These are phyloP conservation scores for Colletotrichum tabaci DNA, from an alignment of 2,329 filamentous ascomycete genomes.

Conservation along the genomic window DNA sequence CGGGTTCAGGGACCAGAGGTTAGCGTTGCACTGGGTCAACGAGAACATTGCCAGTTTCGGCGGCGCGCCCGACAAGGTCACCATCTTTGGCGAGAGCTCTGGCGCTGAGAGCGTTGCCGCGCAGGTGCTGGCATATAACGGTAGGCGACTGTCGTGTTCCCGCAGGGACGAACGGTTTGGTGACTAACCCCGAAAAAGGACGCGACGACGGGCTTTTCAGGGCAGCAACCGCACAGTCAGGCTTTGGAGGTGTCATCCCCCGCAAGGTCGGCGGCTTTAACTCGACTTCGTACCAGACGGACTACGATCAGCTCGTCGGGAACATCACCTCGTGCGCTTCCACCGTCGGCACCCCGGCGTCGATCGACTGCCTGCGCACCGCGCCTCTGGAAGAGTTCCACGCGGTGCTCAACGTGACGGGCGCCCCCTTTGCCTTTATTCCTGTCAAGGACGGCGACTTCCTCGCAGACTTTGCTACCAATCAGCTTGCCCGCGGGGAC, in stretches of 20 bases:
- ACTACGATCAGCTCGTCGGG: constrained; percentile 48
- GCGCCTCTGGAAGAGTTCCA: constrained; percentile 50
- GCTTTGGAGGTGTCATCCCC: constrained; percentile 53
- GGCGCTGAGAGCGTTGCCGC: constrained; percentile 62
- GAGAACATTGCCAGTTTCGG: constrained; percentile 63
- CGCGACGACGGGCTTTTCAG: constrained; percentile 67
- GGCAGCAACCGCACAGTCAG: constrained; percentile 65
- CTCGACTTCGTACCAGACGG: constrained; percentile 48
- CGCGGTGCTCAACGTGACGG: constrained; percentile 39
- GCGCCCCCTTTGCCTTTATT: constrained; percentile 20
- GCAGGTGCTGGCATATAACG: constrained; percentile 64
- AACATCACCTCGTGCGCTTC: constrained; percentile 48
- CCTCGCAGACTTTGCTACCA: constrained; percentile 49
- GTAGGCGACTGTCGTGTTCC: constrained; percentile 44
- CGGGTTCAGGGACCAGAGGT: constrained; percentile 63
- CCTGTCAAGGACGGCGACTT: constrained; percentile 56
- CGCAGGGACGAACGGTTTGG: neutral
- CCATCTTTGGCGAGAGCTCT: constrained; percentile 66
- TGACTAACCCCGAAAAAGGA: constrained; percentile 40
- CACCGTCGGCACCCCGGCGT: constrained; percentile 45
- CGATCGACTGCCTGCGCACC: constrained; percentile 48
- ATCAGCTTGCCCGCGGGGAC: constrained; percentile 49
- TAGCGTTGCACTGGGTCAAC: constrained; percentile 64
- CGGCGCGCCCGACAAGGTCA: constrained; percentile 62
- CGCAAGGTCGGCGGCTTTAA: constrained; percentile 49